Evolutionary conservation across 257 asterid species (phyloP).

Genomic region (Verbascum thapsus): DNA sequence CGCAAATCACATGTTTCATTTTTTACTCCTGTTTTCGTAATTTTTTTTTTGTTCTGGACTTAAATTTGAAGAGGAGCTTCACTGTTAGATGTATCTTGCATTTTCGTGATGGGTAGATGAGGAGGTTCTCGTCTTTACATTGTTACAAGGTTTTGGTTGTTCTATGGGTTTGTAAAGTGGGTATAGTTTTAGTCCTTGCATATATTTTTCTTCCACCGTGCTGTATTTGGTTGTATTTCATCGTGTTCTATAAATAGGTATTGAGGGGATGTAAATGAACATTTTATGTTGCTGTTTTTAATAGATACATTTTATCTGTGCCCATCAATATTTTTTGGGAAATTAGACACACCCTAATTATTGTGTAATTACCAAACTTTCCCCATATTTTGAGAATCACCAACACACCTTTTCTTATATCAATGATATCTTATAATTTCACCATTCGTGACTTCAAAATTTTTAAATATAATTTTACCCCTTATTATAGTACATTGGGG

Average conservation of each 20-base stretch:
- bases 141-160: conserved; percentile 38
- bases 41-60: conserved; percentile 23
- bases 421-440: too few species aligned
- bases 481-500: too few species aligned
- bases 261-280: conserved; percentile 34
- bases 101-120: conserved; percentile 24
- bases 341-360: too few species aligned
- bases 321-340: too few species aligned
- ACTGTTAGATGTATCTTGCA: conserved; percentile 19
- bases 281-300: conserved; percentile 7
- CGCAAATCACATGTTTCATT: background rate
- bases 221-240: conserved; percentile 27
- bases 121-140: conserved; percentile 18
- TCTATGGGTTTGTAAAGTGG: conserved; percentile 50
- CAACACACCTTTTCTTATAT: too few species aligned
- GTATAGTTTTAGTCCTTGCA: conserved; percentile 38
- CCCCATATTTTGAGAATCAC: too few species aligned
- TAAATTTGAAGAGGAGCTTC: conserved; percentile 33
- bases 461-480: too few species aligned
- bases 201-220: conserved; percentile 8
- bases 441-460: too few species aligned
- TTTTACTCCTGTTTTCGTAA: conserved; percentile 16
- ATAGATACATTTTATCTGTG: conserved; percentile 24
- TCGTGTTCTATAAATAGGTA: conserved; percentile 31
- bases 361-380: too few species aligned